These are phyloP conservation scores for Ustilago cynodontis DNA, from an alignment of 1,284 basidiomycete species.

Conservation along the genomic window DNA sequence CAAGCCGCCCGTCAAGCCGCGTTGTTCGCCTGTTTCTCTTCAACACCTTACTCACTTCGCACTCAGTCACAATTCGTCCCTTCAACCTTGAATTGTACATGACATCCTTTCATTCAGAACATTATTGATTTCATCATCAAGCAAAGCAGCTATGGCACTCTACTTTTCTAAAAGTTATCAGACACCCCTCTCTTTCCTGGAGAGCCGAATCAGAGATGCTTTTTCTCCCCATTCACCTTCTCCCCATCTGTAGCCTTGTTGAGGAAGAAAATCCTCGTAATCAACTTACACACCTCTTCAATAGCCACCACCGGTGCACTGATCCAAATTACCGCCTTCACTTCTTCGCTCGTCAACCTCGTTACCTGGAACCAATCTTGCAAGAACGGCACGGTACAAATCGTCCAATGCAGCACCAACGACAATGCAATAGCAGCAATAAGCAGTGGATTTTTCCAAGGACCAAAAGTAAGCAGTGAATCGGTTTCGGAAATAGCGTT, in stretches of 20 bases:
- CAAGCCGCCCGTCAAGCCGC: too few species aligned
- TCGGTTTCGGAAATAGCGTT: slow-evolving; percentile 99
- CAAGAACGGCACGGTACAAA: slow-evolving; percentile 77
- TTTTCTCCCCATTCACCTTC: slow-evolving; percentile 17
- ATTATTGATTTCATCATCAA: too few species aligned
- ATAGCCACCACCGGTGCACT: slow-evolving; percentile 89
- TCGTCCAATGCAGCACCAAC: slow-evolving; percentile 92
- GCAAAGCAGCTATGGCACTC: too few species aligned
- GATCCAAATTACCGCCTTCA: slow-evolving; percentile 91
- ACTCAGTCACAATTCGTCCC: too few species aligned
- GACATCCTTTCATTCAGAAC: too few species aligned
- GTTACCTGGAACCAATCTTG: slow-evolving; percentile 81
- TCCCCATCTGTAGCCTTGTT: not conserved
- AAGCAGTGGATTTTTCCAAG: slow-evolving; percentile 94
- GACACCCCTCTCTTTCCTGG: not conserved
- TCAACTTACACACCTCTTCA: slow-evolving; percentile 76
- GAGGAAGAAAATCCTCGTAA: slow-evolving; percentile 22
- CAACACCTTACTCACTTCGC: too few species aligned
- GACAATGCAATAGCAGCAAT: slow-evolving; percentile 78
- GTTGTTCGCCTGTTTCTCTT: too few species aligned
- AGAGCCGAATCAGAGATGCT: slow-evolving; percentile 17
- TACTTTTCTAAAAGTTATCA: too few species aligned
- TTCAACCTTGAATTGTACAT: too few species aligned
- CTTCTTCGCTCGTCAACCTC: slow-evolving; percentile 89
- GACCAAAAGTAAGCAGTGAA: slow-evolving; percentile 84